Conservation (phyloP, 2,329 filamentous ascomycete genomes). For the Ilyonectria robusta region DNA sequence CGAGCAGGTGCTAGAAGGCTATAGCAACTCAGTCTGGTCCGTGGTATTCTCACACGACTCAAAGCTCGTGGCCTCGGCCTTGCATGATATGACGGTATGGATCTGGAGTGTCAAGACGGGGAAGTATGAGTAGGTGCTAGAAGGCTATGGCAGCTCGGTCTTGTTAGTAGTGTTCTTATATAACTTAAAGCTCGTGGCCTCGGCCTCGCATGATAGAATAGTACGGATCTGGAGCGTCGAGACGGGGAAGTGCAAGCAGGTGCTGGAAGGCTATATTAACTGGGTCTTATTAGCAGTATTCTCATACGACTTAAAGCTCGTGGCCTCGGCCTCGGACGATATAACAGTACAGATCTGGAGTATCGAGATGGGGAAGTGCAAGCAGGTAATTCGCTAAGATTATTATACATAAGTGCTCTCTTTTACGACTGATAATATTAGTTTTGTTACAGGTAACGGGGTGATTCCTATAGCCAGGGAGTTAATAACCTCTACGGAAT, state of each 20-base stretch:
- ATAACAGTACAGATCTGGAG: conserved; percentile 13
- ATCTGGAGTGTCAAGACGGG: conserved; percentile 3
- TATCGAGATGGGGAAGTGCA: neutral
- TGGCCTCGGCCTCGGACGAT: conserved; percentile 12
- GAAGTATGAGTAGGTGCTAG: conserved; percentile 18
- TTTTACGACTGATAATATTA: neutral
- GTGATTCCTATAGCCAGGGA: neutral
- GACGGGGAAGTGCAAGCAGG: conserved; percentile 17
- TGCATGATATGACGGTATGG: neutral
- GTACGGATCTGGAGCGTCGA: conserved; percentile 1
- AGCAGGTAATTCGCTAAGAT: neutral
- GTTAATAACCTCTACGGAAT: neutral
- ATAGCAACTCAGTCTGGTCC: no score
- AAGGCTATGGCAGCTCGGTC: conserved; percentile 7
- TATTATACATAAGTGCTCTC: neutral
- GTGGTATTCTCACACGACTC: no score
- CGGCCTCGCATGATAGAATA: no score
- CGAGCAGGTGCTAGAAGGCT: no score
- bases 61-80: no score
- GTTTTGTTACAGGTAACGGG: neutral
- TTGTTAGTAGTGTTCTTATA: no score
- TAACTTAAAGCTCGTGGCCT: no score
- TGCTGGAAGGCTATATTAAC: conserved; percentile 21
- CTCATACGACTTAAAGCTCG: conserved; percentile 23
- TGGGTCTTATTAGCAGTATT: conserved; percentile 23